Conservation (phyloP, 495 filamentous ascomycete species). For the Penicillium silybi region DNA sequence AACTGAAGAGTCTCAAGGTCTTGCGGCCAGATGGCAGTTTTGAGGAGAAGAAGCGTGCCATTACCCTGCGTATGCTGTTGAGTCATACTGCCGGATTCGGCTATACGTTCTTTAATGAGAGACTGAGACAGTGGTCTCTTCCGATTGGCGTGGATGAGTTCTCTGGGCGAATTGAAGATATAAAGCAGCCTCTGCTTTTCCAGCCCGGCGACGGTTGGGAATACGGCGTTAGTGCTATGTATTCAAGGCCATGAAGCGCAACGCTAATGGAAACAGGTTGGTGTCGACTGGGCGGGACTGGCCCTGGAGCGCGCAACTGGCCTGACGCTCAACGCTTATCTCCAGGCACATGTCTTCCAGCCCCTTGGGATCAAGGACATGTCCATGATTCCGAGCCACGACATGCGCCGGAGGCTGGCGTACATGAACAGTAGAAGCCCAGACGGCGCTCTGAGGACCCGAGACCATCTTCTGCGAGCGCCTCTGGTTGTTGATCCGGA, state of each 20-base stretch:
- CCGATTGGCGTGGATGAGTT: slow-evolving; percentile 55
- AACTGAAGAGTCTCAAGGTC: no score
- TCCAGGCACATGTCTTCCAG: slow-evolving; percentile 52
- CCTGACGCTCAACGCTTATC: slow-evolving; percentile 51
- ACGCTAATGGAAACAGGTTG: no score
- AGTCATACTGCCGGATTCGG: slow-evolving; percentile 47
- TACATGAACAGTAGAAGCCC: slow-evolving; percentile 43
- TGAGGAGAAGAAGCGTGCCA: slow-evolving; percentile 45
- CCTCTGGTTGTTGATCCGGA: slow-evolving; percentile 36
- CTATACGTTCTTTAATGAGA: slow-evolving; percentile 45
- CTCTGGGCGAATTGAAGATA: slow-evolving; percentile 37
- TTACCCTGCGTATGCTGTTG: slow-evolving; percentile 61
- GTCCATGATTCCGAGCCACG: slow-evolving; percentile 48
- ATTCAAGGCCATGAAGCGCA: no score
- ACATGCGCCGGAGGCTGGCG: slow-evolving; percentile 49
- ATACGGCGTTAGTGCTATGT: slow-evolving; percentile 57
- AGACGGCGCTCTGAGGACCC: slow-evolving; percentile 35
- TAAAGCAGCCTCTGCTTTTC: slow-evolving; percentile 46
- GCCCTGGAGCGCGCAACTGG: slow-evolving; percentile 50
- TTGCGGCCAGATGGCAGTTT: no score
- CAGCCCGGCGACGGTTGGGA: slow-evolving; percentile 56
- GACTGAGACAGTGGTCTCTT: slow-evolving; percentile 37
- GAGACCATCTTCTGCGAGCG: slow-evolving; percentile 47
- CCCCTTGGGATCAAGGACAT: slow-evolving; percentile 52
- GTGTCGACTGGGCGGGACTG: slow-evolving; percentile 59